Base-by-base conservation (phyloP, 805 yeast genomes). In the Teunomyces stri region DNA sequence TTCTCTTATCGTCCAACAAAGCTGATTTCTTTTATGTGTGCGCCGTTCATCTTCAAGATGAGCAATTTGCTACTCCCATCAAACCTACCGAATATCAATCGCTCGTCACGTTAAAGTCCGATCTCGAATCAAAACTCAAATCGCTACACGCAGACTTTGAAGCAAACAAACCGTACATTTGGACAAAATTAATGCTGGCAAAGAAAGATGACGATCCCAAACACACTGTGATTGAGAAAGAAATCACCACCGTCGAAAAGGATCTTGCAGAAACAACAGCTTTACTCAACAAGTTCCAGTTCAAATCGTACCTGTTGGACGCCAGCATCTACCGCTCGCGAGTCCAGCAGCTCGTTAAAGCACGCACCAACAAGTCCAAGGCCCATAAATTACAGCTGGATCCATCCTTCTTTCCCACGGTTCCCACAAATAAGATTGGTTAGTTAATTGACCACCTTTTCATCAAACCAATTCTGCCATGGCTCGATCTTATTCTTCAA, bases 381-480 rank as follows among this genome's bases (percentile, higher is more conserved):
- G 45, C 45, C n/a, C 51, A 48, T 9, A 48, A 45, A 47, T 43
- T 50, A 13, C 49, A 48, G 27, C 50, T 18, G 45, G 56, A 52
- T 36, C 46, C 44, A 5, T 15, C 43, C 11, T 45, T 53, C 16
- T 53, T 53, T 31, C 56, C 56, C 1, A 16, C 44, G 31, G 56
- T 35, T 10, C 56, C 56, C n/a, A 48, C 50, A 13, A 42, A 37
- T 18, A 48, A 48, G 30, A 34, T 48, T 12, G 51, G 42, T 4
- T 43, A 42, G 20, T 22, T 87, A 42, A 28, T 22, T 87, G 22
- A 84, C 86, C 11, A 84, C 85, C 55, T 79, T 76, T 61, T 85
- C 91, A 52, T 82, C 85, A 29, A 91, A 72, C 96, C 96, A 91
- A 52, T 82, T 76, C 52, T 77, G 80, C 89, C 96, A 87, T 15